Evolutionary conservation across 768 basidiomycete species (phyloP).

Genomic region (Pisolithus sp.): DNA sequence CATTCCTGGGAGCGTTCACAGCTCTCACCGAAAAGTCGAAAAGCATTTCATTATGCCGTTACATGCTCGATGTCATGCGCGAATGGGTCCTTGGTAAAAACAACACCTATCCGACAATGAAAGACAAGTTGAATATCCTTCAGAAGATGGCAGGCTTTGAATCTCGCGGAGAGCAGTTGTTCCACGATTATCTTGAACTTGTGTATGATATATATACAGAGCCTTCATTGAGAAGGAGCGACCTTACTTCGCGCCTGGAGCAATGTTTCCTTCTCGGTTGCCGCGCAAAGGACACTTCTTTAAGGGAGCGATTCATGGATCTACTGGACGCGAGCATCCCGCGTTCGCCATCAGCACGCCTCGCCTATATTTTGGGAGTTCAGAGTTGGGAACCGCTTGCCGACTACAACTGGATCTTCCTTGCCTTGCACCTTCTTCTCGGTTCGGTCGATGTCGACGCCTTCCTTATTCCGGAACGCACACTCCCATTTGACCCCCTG

Average conservation of each 20-base stretch:
- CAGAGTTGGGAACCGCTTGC: slow-evolving; percentile 93
- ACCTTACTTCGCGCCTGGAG: slow-evolving; percentile 89
- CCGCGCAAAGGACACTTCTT: slow-evolving; percentile 67
- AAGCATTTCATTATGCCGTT: slow-evolving; percentile 69
- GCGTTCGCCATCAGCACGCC: slow-evolving; percentile 68
- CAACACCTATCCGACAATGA: slow-evolving; percentile 85
- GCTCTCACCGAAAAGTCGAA: slow-evolving; percentile 88
- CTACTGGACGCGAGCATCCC: slow-evolving; percentile 86
- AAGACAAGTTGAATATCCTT: slow-evolving; percentile 88
- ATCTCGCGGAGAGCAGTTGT: slow-evolving; percentile 68
- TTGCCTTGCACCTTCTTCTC: slow-evolving; percentile 84
- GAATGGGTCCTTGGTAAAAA: slow-evolving; percentile 87
- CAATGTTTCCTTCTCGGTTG: slow-evolving; percentile 91
- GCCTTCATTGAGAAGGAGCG: slow-evolving; percentile 77
- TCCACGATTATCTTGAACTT: slow-evolving; percentile 78
- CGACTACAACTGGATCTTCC: slow-evolving; percentile 90
- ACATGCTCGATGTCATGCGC: slow-evolving; percentile 77
- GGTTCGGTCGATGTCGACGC: slow-evolving; percentile 54
- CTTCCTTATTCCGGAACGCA: slow-evolving; percentile 37
- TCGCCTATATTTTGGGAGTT: slow-evolving; percentile 86
- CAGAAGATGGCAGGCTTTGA: slow-evolving; percentile 87
- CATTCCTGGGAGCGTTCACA: slow-evolving; percentile 69
- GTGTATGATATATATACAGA: slow-evolving; percentile 95
- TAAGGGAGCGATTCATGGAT: slow-evolving; percentile 84
- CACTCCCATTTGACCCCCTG: slow-evolving; percentile 28